Evolutionary conservation across 192 early-diverging fungal genomes (phyloP), one percentile per base, ranked within the genome.

Genomic region (Coemansia sp.): DNA sequence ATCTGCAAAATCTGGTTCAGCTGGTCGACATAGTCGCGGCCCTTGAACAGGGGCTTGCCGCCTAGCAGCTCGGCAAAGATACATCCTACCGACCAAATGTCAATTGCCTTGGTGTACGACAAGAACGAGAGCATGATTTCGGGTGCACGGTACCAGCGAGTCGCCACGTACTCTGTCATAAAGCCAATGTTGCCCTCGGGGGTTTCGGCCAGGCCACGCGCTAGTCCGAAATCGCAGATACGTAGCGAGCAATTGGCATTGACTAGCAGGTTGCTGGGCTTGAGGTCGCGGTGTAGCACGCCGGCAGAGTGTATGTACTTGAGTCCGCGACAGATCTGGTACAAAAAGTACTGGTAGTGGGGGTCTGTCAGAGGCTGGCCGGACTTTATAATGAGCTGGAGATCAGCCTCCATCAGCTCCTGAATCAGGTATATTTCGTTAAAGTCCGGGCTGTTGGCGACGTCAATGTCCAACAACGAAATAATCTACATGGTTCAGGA

Each of bases 121-220:
- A 95, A 91, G 85, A 98, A 98, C 63, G 95, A 95, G 46, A 99
- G 87, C 93, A 99, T 96, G 70, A 99, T 95, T 72, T 99, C 98
- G 22, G 98, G 98, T 16, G 98, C 95, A 53, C 98, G 88, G 84
- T 98, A 99, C 96, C 96, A 99, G 71, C 98, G 85, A n/a, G 98
- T 99, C 44, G 98, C 98, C 33, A 99, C 98, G 69, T 99, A 99
- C 81, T 99, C 98, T 20, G 98, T 99, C 94, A 98, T 98, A 74
- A 97, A 98, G 3, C 95, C 95, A 65, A 90, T 89, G 61, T 93
- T 92, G 41, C 86, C 87, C 40, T 93, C 95, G 34, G 88, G 88
- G 36, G 89, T 89, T 63, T 93, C 92, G 6, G 92, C 90, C 73
- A 93, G 91, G 18, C 95, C 95, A 75, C 98, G 92, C 18, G 98